Evolutionary conservation across 257 asterid genomes (phyloP).

Genomic region (Linaria vulgaris): DNA sequence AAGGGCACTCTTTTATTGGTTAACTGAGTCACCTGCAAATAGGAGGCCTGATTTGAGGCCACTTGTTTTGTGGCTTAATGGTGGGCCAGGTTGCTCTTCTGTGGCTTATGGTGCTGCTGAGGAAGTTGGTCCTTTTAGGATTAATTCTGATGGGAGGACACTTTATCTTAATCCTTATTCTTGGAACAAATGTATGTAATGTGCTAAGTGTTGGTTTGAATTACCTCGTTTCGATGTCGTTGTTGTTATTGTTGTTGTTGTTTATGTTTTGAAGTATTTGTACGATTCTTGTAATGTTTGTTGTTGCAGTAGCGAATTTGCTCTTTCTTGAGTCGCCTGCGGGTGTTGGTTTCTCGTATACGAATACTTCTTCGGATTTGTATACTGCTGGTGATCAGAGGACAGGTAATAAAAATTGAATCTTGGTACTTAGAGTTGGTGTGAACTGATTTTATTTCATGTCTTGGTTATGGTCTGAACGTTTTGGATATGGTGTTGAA

Average conservation of each 20-base stretch:
- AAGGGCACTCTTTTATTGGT: conserved; percentile 93
- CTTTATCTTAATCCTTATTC: conserved; percentile 77
- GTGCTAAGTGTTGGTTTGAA: conserved; percentile 12
- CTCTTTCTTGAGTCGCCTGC: conserved; percentile 96
- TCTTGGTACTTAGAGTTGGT: conserved; percentile 18
- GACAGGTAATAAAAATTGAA: conserved; percentile 57
- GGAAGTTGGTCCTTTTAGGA: conserved; percentile 92
- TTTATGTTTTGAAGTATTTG: conserved; percentile 21
- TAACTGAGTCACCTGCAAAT: conserved; percentile 63
- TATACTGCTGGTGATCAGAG: conserved; percentile 74
- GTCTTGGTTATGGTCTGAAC: conserved; percentile 15
- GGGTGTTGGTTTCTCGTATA: conserved; percentile 95
- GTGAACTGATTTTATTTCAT: conserved; percentile 6
- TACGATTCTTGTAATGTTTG: conserved; percentile 25
- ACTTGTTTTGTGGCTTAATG: conserved; percentile 93
- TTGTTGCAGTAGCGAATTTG: conserved; percentile 86
- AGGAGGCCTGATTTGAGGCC: conserved; percentile 74
- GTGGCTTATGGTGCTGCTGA: conserved; percentile 95
- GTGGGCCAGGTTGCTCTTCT: conserved; percentile 99
- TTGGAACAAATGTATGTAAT: conserved; percentile 85
- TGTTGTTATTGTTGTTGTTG: not conserved
- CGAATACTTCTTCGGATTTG: conserved; percentile 87
- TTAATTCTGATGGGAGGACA: conserved; percentile 79
- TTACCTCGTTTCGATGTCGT: conserved; percentile 6
- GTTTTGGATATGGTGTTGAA: conserved; percentile 26